A percentile compares a stretch with the other conserved stretches of the same genome.
Evolutionary conservation across 2,329 filamentous ascomycete species (phyloP).

Genomic region (Cryphonectria radicalis): DNA sequence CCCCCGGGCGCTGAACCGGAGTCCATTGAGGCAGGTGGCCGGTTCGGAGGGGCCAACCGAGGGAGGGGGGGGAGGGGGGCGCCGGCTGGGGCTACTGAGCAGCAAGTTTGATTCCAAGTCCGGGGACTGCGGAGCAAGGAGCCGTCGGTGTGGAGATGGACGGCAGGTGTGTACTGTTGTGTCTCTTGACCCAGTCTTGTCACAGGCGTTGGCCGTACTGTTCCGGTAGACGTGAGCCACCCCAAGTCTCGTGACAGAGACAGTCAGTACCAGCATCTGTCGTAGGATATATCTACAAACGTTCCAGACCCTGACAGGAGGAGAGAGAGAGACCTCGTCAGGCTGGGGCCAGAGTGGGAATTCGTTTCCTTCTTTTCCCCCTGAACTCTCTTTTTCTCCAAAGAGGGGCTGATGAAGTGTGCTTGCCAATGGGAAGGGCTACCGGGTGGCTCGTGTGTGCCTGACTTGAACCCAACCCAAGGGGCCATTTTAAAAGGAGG

Average conservation of each 20-base stretch:
- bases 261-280: no score
- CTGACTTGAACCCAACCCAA: slow-evolving; percentile 13
- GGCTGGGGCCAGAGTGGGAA: neutral
- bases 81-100: neutral
- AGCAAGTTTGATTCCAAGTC: neutral
- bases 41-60: slow-evolving; percentile 6
- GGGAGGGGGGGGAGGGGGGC: neutral
- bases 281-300: no score
- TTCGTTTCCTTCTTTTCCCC: neutral
- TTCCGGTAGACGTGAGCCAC: neutral
- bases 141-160: slow-evolving; percentile 8
- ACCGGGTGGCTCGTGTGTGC: slow-evolving; percentile 8
- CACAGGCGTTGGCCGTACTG: neutral
- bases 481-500: neutral
- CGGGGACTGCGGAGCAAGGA: slow-evolving; percentile 18
- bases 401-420: neutral
- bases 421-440: slow-evolving; percentile 22
- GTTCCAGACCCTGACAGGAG: neutral
- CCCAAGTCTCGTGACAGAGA: neutral
- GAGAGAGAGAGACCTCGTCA: neutral
- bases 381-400: neutral
- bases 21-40: neutral
- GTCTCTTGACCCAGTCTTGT: neutral
- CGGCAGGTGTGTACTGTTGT: neutral
- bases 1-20: neutral